Base-by-base conservation (phyloP, 306 rosid genomes). In the Gynostemma pentaphyllum region DNA sequence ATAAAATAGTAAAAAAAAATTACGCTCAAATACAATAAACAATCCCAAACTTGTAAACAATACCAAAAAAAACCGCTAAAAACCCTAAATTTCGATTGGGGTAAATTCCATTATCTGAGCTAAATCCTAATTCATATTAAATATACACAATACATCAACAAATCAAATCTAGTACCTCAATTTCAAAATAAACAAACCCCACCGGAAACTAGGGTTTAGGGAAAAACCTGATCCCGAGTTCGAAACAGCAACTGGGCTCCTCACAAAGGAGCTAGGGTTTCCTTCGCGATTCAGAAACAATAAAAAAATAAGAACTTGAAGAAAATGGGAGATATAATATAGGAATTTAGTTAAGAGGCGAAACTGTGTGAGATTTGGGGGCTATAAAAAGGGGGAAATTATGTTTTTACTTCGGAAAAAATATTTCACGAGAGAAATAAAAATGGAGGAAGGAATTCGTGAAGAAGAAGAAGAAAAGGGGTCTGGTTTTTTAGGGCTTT, bases 141-240 rank as follows among this genome's bases (percentile, higher is more conserved):
- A 76, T 29, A 46, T 26, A 65, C 67, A 68, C 52, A 45, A 53
- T 48, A 53, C 29, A 45, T 61, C 72, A 60, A 68, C 66, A 61
- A 61, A 70, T 59, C 81, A 50, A 81, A 78, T 82, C 87, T 66
- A 81, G 75, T 62, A 14, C 49, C 39, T 72, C 61, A 75, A 62
- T 63, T 72, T 54, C 67, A 70, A 54, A 56, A 69, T 60, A 75
- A 65, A 77, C 24, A 63, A 39, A 75, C 65, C 81, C 81, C 73
- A 41, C 81, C 81, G 80, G 45, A 57, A 79, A 62, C 82, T 91
- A 85, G 91, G 95, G 95, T 85, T 85, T 80, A 47, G 69, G 56
- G 27, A n/a, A 72, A 80, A 79, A 73, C 74, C 52, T 29, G 53
- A 66, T 75, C 68, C 67, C 73, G 60, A 52, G 60, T 37, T 75